Evolutionary conservation across 257 asterid genomes (phyloP).

Genomic region (Nicotiana tomentosiformis): DNA sequence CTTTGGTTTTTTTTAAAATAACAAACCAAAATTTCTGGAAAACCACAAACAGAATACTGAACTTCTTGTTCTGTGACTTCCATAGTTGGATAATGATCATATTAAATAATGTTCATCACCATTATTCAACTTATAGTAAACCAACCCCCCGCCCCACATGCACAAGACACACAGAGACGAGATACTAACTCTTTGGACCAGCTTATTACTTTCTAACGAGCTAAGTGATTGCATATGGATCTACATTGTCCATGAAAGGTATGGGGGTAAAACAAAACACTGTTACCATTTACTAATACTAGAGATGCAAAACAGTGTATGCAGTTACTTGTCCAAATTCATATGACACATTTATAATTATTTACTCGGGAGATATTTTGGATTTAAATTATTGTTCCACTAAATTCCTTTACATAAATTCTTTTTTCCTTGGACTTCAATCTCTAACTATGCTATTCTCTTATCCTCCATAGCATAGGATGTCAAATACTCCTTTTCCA

Average conservation of each 20-base stretch:
- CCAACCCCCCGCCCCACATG: background rate
- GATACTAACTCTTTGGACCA: background rate
- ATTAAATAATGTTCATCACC: background rate
- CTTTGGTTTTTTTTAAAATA: background rate
- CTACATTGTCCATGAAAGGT: background rate
- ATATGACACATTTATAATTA: background rate
- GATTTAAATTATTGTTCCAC: background rate
- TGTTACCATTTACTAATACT: background rate
- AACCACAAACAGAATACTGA: background rate
- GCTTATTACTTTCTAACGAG: background rate
- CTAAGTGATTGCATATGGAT: background rate
- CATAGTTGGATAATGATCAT: background rate
- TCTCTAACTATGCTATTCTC: background rate
- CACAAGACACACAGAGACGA: background rate
- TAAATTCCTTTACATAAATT: background rate
- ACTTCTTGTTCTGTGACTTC: background rate
- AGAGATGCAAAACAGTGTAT: background rate
- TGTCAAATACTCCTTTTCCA: background rate
- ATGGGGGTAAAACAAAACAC: background rate
- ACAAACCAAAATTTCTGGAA: background rate
- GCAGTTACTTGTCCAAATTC: background rate
- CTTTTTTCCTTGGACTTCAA: background rate
- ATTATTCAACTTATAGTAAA: too few species aligned
- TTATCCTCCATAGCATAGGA: background rate
- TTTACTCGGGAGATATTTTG: background rate